A percentile compares a stretch with the other conserved stretches of the same genome.
These are phyloP conservation scores for Phaeosphaeria sp. DNA, from an alignment of 2,329 filamentous ascomycete genomes.

Conservation along the genomic window DNA sequence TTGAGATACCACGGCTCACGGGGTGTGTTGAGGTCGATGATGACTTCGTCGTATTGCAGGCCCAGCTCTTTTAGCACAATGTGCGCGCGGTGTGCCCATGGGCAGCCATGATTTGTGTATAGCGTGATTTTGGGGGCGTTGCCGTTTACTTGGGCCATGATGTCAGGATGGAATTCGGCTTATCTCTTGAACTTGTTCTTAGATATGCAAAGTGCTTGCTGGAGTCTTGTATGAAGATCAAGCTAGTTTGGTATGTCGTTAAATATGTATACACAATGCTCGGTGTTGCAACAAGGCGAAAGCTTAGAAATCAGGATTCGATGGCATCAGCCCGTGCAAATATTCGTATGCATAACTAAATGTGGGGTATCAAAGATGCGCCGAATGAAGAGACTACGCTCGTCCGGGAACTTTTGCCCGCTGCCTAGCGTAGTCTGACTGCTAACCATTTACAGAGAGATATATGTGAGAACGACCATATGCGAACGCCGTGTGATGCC, in stretches of 20 bases:
- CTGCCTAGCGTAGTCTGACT: background rate
- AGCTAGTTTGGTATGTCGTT: background rate
- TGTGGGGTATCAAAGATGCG: conserved; percentile 20
- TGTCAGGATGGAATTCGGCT: background rate
- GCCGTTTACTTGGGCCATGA: conserved; percentile 33
- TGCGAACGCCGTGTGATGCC: background rate
- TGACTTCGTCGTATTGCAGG: conserved; percentile 72
- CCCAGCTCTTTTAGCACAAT: conserved; percentile 72
- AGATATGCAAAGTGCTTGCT: background rate
- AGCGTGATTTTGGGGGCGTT: conserved; percentile 63
- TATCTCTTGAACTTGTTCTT: background rate
- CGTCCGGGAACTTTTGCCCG: background rate
- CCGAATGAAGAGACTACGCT: background rate
- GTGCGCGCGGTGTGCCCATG: conserved; percentile 78
- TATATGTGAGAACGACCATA: background rate
- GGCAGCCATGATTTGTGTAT: conserved; percentile 75
- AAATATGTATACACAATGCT: background rate
- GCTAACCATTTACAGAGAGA: background rate
- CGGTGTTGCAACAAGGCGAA: background rate
- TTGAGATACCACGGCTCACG: conserved; percentile 76
- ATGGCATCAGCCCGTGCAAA: conserved; percentile 26
- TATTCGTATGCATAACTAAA: background rate
- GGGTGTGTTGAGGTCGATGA: conserved; percentile 73
- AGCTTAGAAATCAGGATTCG: conserved; percentile 35
- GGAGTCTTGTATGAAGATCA: background rate